Conservation (phyloP, 495 filamentous ascomycete genomes). For the Geoglossum glabrum region DNA sequence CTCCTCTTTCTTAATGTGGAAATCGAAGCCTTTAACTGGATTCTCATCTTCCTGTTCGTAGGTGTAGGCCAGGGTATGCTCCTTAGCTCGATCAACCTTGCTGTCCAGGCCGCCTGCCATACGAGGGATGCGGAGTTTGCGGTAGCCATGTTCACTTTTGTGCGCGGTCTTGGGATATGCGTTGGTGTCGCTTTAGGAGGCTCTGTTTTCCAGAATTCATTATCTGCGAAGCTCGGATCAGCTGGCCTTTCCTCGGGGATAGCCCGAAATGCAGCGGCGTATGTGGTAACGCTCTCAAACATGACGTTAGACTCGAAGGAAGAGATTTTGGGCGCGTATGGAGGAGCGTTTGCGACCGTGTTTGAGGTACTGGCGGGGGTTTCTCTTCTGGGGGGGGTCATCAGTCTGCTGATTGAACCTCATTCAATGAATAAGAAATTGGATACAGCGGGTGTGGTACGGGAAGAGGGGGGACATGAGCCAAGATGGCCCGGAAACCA, state of each 20-base stretch:
- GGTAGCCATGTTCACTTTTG: slow-evolving; percentile 34
- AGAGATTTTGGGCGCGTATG: background rate
- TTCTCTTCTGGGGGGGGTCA: background rate
- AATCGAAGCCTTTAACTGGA: slow-evolving; percentile 25
- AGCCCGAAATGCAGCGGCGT: background rate
- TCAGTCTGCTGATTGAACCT: background rate
- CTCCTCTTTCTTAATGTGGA: slow-evolving; percentile 24
- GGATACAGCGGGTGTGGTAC: background rate
- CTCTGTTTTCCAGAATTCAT: slow-evolving; percentile 22
- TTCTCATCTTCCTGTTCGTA: slow-evolving; percentile 26
- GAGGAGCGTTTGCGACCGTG: background rate
- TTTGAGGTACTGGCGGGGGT: background rate
- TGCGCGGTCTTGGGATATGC: slow-evolving; percentile 32
- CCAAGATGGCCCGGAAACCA: too few relatives aligned
- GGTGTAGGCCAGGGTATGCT: slow-evolving; percentile 31
- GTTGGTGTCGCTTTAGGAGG: slow-evolving; percentile 36
- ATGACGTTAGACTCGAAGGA: background rate
- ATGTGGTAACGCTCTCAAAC: background rate
- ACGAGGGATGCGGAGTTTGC: slow-evolving; percentile 22
- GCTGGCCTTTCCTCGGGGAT: background rate
- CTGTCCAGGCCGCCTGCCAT: slow-evolving; percentile 22
- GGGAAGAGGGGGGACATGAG: background rate
- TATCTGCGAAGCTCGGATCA: background rate
- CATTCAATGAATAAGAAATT: background rate
- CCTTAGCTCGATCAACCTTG: slow-evolving; percentile 26